Base-by-base conservation (phyloP, 331 rosid species). In the Malus hybrid region DNA sequence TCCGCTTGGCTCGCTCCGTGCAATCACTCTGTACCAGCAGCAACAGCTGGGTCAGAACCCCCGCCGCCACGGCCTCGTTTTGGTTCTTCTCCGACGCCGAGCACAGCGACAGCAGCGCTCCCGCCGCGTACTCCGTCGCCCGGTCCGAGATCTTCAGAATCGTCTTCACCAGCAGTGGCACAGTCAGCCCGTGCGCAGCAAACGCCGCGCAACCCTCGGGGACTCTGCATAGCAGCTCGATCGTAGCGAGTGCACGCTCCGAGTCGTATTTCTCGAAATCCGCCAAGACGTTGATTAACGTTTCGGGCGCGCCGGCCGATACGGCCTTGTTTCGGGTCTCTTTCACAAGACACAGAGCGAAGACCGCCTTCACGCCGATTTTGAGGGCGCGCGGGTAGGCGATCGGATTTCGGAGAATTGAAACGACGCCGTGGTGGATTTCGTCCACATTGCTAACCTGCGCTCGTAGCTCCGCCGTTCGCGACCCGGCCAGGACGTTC, bases 21-120 rank as follows among this genome's bases (percentile, higher is more conserved):
- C 99, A 94, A 66, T 92, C 99, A 52, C 99, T 94, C 75, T 94
- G 99, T 7, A 94, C 96, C 62, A 94, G 65, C 61, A 94, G 80
- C 48, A 94, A 75, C 69, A 94, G 80, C 85, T 94, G 99, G 63
- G 92, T 92, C 78, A 94, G 57, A 44, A 92, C 88, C 4, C 97
- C 97, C 16, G 91, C 97, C 73, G 89, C 87, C 86, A 86, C 97
- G 60, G 96, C 97, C 10, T 89, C 97, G 19, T 82, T 55, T 78
- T 85, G 85, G 68, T 87, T 61, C 68, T 39, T 62, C 80, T 90
- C 97, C 75, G 89, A 83, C 29, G 82, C 89, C 44, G 91, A 88
- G 81, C 99, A 95, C 69, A 92, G 82, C 42, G 93, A 85, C 19
- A 95, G 67, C 27, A 95, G 72, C 5, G 97, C 99, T 29, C 97